phyloP scores from a whole-genome alignment of 805 yeast genomes.

The Gaillardinia entomophila region DNA sequence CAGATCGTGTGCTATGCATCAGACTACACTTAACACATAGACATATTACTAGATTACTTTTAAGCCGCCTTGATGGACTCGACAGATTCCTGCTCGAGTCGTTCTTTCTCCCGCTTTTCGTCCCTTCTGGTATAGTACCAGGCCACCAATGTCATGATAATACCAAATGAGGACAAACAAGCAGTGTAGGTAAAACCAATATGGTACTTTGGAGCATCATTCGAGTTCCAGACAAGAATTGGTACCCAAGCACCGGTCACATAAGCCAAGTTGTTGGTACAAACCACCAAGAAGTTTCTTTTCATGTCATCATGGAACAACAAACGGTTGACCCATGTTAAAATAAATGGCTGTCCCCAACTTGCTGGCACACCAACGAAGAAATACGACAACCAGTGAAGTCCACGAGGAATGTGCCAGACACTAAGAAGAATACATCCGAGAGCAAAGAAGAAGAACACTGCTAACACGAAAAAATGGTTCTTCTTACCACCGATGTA shows the following conservation, averaged over 20 bases:
- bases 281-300: slow-evolving; percentile 27
- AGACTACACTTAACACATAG: no score
- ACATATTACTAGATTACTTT: no score
- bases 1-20: no score
- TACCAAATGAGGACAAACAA: slow-evolving; percentile 22
- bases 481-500: slow-evolving; percentile 22
- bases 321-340: slow-evolving; percentile 16
- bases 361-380: slow-evolving; percentile 12
- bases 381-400: slow-evolving; percentile 15
- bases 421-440: slow-evolving; percentile 12
- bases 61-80: no score
- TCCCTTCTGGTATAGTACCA: slow-evolving; percentile 21
- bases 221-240: slow-evolving; percentile 34
- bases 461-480: slow-evolving; percentile 7
- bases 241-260: slow-evolving; percentile 36
- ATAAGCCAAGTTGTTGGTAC: slow-evolving; percentile 34
- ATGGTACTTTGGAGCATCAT: slow-evolving; percentile 23
- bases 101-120: slow-evolving; percentile 10
- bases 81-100: no score
- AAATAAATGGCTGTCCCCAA: slow-evolving; percentile 17
- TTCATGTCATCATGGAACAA: slow-evolving; percentile 10
- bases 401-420: slow-evolving; percentile 14
- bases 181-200: slow-evolving; percentile 33
- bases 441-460: slow-evolving; percentile 7
- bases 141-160: slow-evolving; percentile 21